These are phyloP conservation scores for Ostreobium quekettii DNA, from an alignment of 139 green algal genomes.

Conservation along the genomic window DNA sequence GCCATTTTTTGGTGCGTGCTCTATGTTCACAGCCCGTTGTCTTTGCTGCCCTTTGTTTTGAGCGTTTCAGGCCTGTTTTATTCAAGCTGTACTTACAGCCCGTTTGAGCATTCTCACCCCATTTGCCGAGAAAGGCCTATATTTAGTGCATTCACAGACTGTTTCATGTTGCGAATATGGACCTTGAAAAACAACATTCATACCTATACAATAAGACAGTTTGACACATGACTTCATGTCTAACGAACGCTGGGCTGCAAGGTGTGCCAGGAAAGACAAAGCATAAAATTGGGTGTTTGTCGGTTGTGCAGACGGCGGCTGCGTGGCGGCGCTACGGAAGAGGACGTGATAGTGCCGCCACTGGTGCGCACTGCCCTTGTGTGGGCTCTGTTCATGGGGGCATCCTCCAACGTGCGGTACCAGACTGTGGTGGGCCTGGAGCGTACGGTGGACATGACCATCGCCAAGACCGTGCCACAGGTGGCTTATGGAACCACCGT, in stretches of 20 bases:
- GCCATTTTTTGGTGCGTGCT: not conserved
- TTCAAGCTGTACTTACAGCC: not conserved
- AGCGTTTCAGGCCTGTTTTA: not conserved
- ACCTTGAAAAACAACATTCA: too few species aligned
- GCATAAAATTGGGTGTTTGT: too few species aligned
- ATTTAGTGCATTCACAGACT: too few species aligned
- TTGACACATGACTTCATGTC: too few species aligned
- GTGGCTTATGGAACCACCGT: constrained; percentile 73
- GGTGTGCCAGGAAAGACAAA: too few species aligned
- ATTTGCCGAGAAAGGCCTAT: not conserved
- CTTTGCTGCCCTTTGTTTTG: not conserved
- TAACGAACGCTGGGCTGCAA: too few species aligned
- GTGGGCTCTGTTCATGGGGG: constrained; percentile 94
- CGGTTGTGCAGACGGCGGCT: constrained; percentile 33
- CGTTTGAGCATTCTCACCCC: not conserved
- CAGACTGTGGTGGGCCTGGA: constrained; percentile 85
- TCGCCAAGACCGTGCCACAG: constrained; percentile 49
- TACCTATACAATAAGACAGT: too few species aligned
- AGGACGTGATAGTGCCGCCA: constrained; percentile 67
- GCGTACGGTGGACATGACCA: constrained; percentile 70
- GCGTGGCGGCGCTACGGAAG: constrained; percentile 41
- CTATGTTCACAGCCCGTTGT: not conserved
- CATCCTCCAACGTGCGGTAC: constrained; percentile 29
- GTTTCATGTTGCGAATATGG: too few species aligned
- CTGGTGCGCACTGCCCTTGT: constrained; percentile 70